These are phyloP conservation scores for Pseudoturritis turrita DNA, from an alignment of 345 rosid genomes.

Conservation along the genomic window DNA sequence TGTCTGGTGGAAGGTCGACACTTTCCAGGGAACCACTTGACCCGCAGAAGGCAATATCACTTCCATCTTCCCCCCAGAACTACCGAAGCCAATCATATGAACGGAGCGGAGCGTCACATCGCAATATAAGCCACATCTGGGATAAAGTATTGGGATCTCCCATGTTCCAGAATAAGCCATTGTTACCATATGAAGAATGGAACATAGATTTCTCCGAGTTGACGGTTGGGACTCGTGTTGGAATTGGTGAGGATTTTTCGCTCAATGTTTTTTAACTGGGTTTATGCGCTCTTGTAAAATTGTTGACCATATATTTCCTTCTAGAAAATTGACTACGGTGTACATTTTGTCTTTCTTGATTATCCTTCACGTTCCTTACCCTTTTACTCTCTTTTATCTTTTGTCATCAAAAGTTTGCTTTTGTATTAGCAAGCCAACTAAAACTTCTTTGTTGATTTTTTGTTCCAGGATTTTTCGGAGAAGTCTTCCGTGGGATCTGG, in stretches of 20 bases:
- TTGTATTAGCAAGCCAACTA: neutral
- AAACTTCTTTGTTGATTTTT: slow-evolving; percentile 6
- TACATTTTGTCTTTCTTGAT: neutral
- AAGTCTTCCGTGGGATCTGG: slow-evolving; percentile 97
- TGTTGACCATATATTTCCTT: neutral
- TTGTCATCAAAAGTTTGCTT: neutral
- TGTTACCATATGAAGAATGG: slow-evolving; percentile 86
- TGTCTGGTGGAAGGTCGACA: slow-evolving; percentile 64
- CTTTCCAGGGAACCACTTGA: slow-evolving; percentile 49
- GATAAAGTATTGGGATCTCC: slow-evolving; percentile 85
- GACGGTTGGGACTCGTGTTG: slow-evolving; percentile 92
- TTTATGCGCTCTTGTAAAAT: neutral
- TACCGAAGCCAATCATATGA: slow-evolving; percentile 59
- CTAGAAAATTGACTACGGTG: neutral
- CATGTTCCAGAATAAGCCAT: slow-evolving; percentile 63
- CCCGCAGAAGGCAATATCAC: slow-evolving; percentile 89
- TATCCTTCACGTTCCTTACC: neutral
- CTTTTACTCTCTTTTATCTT: neutral
- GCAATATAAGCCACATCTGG: slow-evolving; percentile 55
- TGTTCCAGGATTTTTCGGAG: slow-evolving; percentile 79
- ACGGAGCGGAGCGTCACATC: slow-evolving; percentile 46
- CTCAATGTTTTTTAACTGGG: neutral
- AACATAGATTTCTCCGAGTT: slow-evolving; percentile 91
- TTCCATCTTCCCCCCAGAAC: slow-evolving; percentile 89
- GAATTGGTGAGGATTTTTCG: slow-evolving; percentile 62